phyloP scores from a whole-genome alignment of 2,329 filamentous ascomycete species.

The Penicillium capsulatum region DNA sequence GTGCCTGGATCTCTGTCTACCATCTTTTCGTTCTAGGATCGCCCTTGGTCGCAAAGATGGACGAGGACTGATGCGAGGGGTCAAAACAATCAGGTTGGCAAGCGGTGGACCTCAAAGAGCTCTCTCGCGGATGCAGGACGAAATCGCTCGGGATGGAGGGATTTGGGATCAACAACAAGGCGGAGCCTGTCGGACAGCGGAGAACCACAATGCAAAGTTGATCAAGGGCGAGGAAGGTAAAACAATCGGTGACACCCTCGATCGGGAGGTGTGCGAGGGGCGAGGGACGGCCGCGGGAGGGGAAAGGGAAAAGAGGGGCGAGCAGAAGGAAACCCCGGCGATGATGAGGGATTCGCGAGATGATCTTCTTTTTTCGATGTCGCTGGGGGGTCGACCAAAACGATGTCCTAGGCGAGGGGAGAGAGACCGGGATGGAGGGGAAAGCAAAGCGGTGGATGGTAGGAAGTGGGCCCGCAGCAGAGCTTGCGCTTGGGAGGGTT shows the following conservation, averaged over 20 bases:
- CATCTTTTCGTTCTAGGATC: constrained; percentile 62
- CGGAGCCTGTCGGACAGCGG: constrained; percentile 13
- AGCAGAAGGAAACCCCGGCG: constrained; percentile 3
- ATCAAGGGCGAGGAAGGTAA: constrained; percentile 2
- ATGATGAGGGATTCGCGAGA: neutral
- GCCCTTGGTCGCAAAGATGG: constrained; percentile 29
- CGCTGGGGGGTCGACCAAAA: neutral
- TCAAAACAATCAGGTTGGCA: constrained; percentile 15
- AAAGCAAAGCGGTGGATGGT: constrained; percentile 20
- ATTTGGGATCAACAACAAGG: constrained; percentile 7
- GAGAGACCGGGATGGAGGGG: constrained; percentile 11
- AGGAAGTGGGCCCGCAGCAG: constrained; percentile 22
- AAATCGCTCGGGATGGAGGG: constrained; percentile 6
- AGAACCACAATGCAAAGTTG: constrained; percentile 3
- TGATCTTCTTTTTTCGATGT: constrained; percentile 10
- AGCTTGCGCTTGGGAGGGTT: constrained; percentile 20
- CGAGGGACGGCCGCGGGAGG: constrained; percentile 13
- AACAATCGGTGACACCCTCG: constrained; percentile 10
- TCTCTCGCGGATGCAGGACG: constrained; percentile 19
- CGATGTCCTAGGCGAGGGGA: neutral
- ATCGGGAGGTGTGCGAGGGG: constrained; percentile 19
- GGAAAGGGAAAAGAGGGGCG: constrained; percentile 11
- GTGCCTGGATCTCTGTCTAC: constrained; percentile 91
- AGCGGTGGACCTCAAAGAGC: constrained; percentile 11
- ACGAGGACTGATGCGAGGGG: constrained; percentile 13